Evolutionary conservation across 164 flowering plant genomes (phyloP), one percentile per base, ranked within the genome.

Genomic region (Vitis riparia): DNA sequence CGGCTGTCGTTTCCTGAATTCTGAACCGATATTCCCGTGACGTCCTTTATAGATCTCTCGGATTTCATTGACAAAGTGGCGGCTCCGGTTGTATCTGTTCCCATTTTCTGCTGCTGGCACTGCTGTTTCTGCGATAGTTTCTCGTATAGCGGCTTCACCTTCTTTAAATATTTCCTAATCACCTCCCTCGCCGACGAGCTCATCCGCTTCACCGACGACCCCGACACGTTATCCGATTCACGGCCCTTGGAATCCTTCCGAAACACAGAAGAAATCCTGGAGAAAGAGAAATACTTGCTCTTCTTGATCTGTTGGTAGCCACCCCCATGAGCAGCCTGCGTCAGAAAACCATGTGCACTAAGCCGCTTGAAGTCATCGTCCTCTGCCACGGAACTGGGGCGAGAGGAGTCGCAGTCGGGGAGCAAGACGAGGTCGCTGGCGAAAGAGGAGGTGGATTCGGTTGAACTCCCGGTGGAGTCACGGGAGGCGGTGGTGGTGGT

Each of bases 61-160:
- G 71, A 44, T 57, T 68, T 72, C 19, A 5, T 1, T 0, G 73
- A 60, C 8, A 70, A 51, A 13, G 68, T 48, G 51, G 19, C 15
- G 13, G 32, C 71, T 10, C 51, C 10, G 14, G 66, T 9, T 17
- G 56, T 8, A 29, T 13, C 48, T 7, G 9, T 13, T n/a, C 59
- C 69, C 55, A 47, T 47, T 63, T 67, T 52, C 51, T 68, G 65
- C 52, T 77, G 70, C 23, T 80, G 81, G 48, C 78, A 79, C 15
- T 77, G 80, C 55, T 83, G 87, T 59, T 81, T 82, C 11, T 78
- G 87, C 2, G 97, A 83, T 2, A 95, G 53, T 75, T 84, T 90
- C 55, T 89, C 97, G 77, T 89, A 95, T 61, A 95, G 59, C 3
- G 99, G 98, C 77, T 86, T 91, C 75, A 91, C 97, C 68, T 89